Evolutionary conservation across 805 yeast species (phyloP).

Genomic region (Candida verbasci): DNA sequence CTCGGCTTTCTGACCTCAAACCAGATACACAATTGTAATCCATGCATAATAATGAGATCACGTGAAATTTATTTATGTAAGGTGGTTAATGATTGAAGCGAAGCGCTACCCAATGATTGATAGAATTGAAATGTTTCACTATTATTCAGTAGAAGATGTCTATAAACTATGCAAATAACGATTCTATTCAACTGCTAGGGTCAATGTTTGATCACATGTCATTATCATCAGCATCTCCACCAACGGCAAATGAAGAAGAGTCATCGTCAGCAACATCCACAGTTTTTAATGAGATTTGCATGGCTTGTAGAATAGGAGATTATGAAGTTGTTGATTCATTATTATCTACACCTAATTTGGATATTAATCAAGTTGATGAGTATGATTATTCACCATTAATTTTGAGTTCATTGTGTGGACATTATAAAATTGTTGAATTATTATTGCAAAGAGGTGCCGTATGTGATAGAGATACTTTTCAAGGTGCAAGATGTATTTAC

Average conservation of each 20-base stretch:
- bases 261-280: slow-evolving; percentile 4
- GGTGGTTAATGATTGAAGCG: too few relatives aligned
- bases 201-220: neutral
- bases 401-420: slow-evolving; percentile 74
- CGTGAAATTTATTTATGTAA: too few relatives aligned
- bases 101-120: neutral
- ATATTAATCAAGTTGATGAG: slow-evolving; percentile 54
- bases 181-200: slow-evolving; percentile 1
- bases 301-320: slow-evolving; percentile 71
- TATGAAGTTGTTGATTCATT: slow-evolving; percentile 56
- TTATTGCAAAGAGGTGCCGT: slow-evolving; percentile 63
- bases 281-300: slow-evolving; percentile 46
- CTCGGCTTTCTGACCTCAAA: too few relatives aligned
- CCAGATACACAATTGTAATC: too few relatives aligned
- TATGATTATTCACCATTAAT: slow-evolving; percentile 76
- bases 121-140: too few relatives aligned
- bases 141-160: too few relatives aligned
- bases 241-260: slow-evolving; percentile 2
- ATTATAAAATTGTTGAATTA: slow-evolving; percentile 55
- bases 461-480: slow-evolving; percentile 77
- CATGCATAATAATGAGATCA: too few relatives aligned
- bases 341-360: slow-evolving; percentile 37
- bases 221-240: neutral
- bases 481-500: slow-evolving; percentile 71
- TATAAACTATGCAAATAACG: neutral